phyloP scores from a whole-genome alignment of 495 filamentous ascomycete genomes.

The Aspergillus baeticus region DNA sequence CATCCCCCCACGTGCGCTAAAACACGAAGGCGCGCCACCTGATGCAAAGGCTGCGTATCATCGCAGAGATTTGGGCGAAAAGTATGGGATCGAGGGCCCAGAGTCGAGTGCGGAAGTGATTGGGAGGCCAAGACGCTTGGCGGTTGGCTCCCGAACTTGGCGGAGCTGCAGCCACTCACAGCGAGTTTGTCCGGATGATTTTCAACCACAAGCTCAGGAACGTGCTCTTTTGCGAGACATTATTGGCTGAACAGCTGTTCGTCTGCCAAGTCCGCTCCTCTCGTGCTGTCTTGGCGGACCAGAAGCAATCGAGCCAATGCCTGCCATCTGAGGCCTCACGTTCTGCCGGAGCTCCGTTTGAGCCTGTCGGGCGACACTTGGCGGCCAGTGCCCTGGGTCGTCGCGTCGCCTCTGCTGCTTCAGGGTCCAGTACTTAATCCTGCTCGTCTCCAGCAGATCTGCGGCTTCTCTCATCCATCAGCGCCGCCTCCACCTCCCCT shows the following conservation, averaged over 20 bases:
- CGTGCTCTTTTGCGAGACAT: constrained; percentile 1
- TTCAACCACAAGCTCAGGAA: constrained; percentile 17
- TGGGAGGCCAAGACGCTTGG: constrained; percentile 6
- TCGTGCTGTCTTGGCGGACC: background rate
- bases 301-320: constrained; percentile 12
- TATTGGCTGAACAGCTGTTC: constrained; percentile 3
- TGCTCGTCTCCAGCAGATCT: background rate
- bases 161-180: background rate
- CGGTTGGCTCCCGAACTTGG: background rate
- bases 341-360: constrained; percentile 7
- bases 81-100: background rate
- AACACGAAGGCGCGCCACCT: constrained; percentile 2
- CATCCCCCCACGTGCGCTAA: background rate
- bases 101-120: background rate
- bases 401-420: background rate
- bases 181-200: background rate
- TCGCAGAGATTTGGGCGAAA: background rate
- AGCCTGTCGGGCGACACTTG: constrained; percentile 2
- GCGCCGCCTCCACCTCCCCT: background rate
- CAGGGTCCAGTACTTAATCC: constrained; percentile 11
- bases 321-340: constrained; percentile 9
- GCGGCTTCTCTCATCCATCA: background rate
- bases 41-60: background rate
- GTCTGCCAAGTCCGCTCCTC: constrained; percentile 24
- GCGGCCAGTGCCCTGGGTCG: background rate